These are phyloP conservation scores for Bipolaris victoriae DNA, from an alignment of 2,329 filamentous ascomycete genomes.

Conservation along the genomic window DNA sequence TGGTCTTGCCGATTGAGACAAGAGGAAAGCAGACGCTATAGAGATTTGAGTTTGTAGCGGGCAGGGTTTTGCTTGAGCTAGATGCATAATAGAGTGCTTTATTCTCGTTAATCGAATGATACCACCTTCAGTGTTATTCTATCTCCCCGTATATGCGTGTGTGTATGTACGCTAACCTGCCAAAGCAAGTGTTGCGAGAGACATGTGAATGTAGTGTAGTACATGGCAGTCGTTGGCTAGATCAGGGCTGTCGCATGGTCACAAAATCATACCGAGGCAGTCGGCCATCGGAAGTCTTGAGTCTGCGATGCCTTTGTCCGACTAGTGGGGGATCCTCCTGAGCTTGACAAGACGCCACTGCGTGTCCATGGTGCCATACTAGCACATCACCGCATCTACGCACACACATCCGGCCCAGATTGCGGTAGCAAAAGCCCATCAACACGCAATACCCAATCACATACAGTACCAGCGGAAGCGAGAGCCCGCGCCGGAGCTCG, in stretches of 20 bases:
- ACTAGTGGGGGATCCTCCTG: neutral
- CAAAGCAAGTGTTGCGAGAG: neutral
- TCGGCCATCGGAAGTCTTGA: neutral
- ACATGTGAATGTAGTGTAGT: neutral
- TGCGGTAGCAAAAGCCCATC: neutral
- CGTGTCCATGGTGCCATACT: neutral
- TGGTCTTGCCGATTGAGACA: conserved; percentile 53
- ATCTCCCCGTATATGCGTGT: neutral
- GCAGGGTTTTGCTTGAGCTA: neutral
- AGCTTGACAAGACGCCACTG: neutral
- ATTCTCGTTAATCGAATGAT: neutral
- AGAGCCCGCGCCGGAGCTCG: neutral
- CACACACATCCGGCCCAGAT: neutral
- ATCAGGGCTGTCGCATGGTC: neutral
- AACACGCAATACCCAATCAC: neutral
- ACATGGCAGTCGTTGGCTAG: no score
- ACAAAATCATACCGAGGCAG: neutral
- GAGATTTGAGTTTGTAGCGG: neutral
- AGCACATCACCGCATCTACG: neutral
- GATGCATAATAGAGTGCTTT: neutral
- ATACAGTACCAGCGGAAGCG: neutral
- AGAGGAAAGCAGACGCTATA: conserved; percentile 52
- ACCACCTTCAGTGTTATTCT: neutral
- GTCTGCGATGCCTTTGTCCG: neutral
- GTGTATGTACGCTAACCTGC: neutral